Base-by-base conservation (phyloP, 2,329 filamentous ascomycete genomes). In the Xylaria sp. region DNA sequence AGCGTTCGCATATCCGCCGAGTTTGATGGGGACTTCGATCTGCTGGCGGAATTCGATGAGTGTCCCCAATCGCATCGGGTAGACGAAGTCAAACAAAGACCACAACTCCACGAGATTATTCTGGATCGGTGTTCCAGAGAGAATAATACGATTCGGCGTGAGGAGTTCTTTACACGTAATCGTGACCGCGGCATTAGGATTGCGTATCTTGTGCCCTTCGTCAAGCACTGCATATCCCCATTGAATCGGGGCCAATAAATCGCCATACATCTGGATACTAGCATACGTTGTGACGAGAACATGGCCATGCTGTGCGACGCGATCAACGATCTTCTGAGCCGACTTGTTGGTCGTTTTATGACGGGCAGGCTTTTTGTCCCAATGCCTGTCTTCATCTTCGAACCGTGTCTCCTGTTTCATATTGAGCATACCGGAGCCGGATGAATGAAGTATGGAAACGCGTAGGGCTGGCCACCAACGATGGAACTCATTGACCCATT, bases 401-500 rank as follows among this genome's bases (percentile, higher is more conserved):
- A 78, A 71, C 19, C 70, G 73, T 35, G 84, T 83, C 72, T 93
- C 90, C 54, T 81, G 80, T 39, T 79, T 80, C 23, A 95, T 79
- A 65, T 96, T 92, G 56, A 97, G 78, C 93, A 99, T 97, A 16
- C 94, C 95, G 72, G 92, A 97, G 2, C 94, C 94, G 3, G 94
- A 97, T 0, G 91, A 91, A 72, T 99, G 94, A 53, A 99, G 74
- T 63, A 99, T 97, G 0, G 92, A 96, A 4, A 99, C 94, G 48
- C 95, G 85, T 37, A 99, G 79, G n/a, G 94, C 88, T n/a, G 94
- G 94, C 95, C 95, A 99, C 95, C 95, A 99, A 10, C 88, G 86
- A 75, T 99, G 95, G 68, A 99, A 97, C 71, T 99, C 94, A 65
- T 95, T 96, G 10, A 97, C 94, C 94, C 94, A 99, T 72, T 99